Conservation (phyloP, 805 yeast species). For the Tetrapisispora phaffii region DNA sequence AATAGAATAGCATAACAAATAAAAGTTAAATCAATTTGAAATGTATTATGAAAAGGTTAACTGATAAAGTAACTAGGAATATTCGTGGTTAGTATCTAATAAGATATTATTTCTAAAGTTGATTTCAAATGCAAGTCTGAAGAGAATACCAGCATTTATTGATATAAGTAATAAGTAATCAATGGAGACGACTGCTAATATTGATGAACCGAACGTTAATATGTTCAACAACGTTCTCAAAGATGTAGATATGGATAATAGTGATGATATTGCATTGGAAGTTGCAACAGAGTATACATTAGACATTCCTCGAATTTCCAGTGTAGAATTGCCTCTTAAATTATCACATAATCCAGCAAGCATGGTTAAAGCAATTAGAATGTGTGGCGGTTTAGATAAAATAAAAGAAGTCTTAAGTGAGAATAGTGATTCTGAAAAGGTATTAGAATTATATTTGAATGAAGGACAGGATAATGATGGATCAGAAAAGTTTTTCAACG, state of each 20-base stretch:
- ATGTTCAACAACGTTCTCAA: background rate
- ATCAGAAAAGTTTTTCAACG: conserved; percentile 28
- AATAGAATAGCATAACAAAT: no score
- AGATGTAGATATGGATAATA: background rate
- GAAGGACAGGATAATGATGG: conserved; percentile 34
- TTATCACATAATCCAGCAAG: conserved; percentile 40
- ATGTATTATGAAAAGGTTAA: no score
- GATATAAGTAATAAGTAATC: background rate
- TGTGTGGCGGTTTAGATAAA: conserved; percentile 54
- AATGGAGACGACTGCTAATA: background rate
- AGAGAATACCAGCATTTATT: no score
- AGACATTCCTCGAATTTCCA: conserved; percentile 63
- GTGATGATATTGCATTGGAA: background rate
- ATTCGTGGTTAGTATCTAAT: no score
- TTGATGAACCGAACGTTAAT: background rate
- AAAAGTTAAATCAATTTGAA: no score
- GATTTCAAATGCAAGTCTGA: no score
- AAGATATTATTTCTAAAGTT: no score
- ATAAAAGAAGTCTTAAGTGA: conserved; percentile 29
- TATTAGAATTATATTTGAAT: conserved; percentile 27
- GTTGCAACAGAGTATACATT: conserved; percentile 48
- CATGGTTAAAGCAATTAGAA: conserved; percentile 48
- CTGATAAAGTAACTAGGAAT: no score
- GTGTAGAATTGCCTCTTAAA: conserved; percentile 70
- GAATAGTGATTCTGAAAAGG: conserved; percentile 18